Evolutionary conservation across 192 early-diverging fungal species (phyloP), one percentile per base, ranked within the genome.

Genomic region (Backusella australiensis): DNA sequence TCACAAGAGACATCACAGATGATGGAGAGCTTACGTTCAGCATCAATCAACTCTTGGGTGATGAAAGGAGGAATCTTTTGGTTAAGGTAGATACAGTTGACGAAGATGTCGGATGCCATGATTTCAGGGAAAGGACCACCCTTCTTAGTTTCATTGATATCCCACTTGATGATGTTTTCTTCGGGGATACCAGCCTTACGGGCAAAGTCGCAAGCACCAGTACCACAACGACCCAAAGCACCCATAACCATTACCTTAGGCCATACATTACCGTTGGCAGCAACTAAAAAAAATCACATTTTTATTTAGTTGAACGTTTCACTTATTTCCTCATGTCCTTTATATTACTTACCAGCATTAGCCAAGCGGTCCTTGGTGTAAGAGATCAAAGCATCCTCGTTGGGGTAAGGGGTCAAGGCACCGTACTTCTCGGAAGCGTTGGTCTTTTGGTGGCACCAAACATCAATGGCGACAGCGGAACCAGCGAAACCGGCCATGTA

Each of bases 51-150:
- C 67, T 93, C 90, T 73, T 87, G 89, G 29, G 95, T 97, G 80
- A 99, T 78, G 82, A 99, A 99, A 36, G 97, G 96, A 69, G 96
- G 96, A 75, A 99, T 99, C 80, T 91, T 88, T 49, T 91, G 83
- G 80, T 89, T 93, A 72, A 99, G 90, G 80, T 99, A 99, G 87
- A 99, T 99, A 88, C 95, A 99, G 90, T 99, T 99, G 92, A 99
- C 91, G 86, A 99, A 99, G 78, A 98, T 93, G 81, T 99, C 96
- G 42, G 86, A 81, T 41, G 91, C 86, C 78, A 94, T 83, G 70
- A 99, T 98, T 83, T 97, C 93, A 41, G 83, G 82, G 88, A 98
- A 99, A 66, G 97, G 97, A 14, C 97, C 97, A 53, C 96, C 96
- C 63, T 80, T 86, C 82, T 90, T 90, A 56, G 97, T 99, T 85